Base-by-base conservation (phyloP, 306 rosid genomes). In the Heteromeles arbutifolia region DNA sequence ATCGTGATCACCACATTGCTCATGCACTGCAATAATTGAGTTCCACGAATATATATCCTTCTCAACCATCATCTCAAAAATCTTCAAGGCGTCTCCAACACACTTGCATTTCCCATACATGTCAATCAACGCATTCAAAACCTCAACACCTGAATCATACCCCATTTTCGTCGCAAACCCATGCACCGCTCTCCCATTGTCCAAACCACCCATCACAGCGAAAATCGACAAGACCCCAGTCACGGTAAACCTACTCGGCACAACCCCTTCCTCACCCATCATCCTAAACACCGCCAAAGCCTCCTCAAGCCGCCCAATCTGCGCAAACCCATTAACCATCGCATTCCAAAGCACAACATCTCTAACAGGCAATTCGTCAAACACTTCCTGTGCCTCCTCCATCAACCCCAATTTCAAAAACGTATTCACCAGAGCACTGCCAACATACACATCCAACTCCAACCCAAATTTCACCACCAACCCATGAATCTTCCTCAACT, bases 281-380 rank as follows among this genome's bases (percentile, higher is more conserved):
- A 72, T 84, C 84, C 81, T 81, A 76, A 94, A 88, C 71, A 86
- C 83, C 75, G 66, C 78, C 78, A 94, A 69, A 28, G 96, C 97
- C 84, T 92, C 88, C 13, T 88, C 86, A 74, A 87, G 81, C 31
- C 64, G 50, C 57, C 93, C 95, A 80, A 88, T 92, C 79, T 86
- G 86, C 3, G 86, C 84, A 81, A 83, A 85, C 72, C 96, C 96
- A 84, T 84, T 91, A 67, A 94, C 84, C 96, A 94, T 85, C 0
- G 98, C 87, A 44, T 91, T 94, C 96, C 96, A 91, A 31, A 91
- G 89, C 80, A 92, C 98, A 29, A 88, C 88, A 79, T 91, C 98
- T 80, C 82, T 88, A 24, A 78, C 83, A 8, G 93, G 84, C 83
- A 94, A 78, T 84, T 85, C 91, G 63, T 82, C 87, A 39, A 94